Conservation (phyloP, 2,329 filamentous ascomycete species). For the Fusarium armeniacum region DNA sequence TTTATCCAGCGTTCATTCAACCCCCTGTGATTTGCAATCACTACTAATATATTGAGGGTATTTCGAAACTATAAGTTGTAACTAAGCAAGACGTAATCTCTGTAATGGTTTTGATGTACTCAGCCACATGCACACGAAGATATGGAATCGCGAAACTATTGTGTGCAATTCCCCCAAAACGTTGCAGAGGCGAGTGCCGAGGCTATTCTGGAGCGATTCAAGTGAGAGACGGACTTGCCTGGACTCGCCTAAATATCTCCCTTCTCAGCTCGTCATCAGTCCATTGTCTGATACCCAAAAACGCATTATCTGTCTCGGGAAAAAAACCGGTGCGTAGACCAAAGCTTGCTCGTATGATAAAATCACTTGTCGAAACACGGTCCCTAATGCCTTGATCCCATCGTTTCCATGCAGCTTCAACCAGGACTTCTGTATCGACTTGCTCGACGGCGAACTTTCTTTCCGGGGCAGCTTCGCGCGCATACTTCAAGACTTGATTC, state of each 20-base stretch:
- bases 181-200: not conserved
- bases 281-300: conserved; percentile 1
- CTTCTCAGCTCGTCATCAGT: not conserved
- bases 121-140: too few species aligned
- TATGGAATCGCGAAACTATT: too few species aligned
- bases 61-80: too few species aligned
- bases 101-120: too few species aligned
- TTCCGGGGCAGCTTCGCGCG: not conserved
- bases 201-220: not conserved
- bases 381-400: conserved; percentile 2
- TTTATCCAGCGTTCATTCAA: too few species aligned
- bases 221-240: fast-evolving
- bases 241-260: not conserved
- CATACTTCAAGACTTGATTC: conserved; percentile 10
- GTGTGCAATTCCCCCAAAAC: too few species aligned
- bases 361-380: not conserved
- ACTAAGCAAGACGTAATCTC: too few species aligned
- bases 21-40: too few species aligned
- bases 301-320: not conserved
- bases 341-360: conserved; percentile 5
- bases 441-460: not conserved
- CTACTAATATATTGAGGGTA: too few species aligned
- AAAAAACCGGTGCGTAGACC: not conserved
- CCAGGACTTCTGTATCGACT: not conserved
- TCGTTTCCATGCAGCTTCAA: conserved; percentile 20